Percentiles rank a stretch among this genome's conserved stretches.
phyloP scores from a whole-genome alignment of 1,284 basidiomycete genomes.

The Heliocybe sulcata region DNA sequence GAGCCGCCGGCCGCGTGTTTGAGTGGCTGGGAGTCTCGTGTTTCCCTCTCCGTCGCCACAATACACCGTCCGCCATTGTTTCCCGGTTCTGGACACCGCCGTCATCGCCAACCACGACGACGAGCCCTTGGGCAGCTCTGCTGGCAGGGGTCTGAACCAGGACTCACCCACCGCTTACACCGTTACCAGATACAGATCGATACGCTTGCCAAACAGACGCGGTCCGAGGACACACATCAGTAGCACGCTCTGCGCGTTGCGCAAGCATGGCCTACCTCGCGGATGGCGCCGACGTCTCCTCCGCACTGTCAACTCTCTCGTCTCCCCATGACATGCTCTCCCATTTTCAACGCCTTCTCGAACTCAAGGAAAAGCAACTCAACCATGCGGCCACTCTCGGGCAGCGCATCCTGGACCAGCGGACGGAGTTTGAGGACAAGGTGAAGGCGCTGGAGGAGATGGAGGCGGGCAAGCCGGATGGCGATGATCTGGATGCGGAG shows the following conservation, averaged over 20 bases:
- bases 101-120: neutral
- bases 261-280: slow-evolving; percentile 18
- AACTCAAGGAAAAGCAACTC: slow-evolving; percentile 85
- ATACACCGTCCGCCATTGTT: neutral
- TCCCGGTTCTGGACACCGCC: neutral
- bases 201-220: neutral
- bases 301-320: slow-evolving; percentile 22
- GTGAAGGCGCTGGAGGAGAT: slow-evolving; percentile 74
- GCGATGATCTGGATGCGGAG: slow-evolving; percentile 59
- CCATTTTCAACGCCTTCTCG: slow-evolving; percentile 75
- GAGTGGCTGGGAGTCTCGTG: neutral
- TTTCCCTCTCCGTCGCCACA: neutral
- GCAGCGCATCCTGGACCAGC: slow-evolving; percentile 85
- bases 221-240: neutral
- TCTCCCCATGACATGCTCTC: slow-evolving; percentile 62
- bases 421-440: slow-evolving; percentile 84
- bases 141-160: neutral
- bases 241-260: slow-evolving; percentile 1
- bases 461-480: slow-evolving; percentile 45
- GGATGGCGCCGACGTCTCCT: neutral
- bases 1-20: neutral
- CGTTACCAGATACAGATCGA: neutral
- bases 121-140: neutral
- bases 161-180: neutral
- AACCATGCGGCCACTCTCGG: slow-evolving; percentile 86